phyloP scores from a whole-genome alignment of 345 rosid species.

The Ricinus communis region DNA sequence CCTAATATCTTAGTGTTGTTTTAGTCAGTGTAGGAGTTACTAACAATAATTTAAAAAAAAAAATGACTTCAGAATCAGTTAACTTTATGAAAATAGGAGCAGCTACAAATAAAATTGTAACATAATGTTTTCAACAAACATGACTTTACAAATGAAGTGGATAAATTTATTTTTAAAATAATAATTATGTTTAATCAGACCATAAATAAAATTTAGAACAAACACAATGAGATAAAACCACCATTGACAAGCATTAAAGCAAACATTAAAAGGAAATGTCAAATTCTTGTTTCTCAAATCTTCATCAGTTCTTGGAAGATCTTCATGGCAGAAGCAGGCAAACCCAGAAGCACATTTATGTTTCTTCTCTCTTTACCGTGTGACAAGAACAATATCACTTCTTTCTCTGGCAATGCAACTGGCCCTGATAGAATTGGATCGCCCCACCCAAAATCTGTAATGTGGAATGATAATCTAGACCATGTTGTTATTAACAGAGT shows the following conservation, averaged over 20 bases:
- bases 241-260: not conserved
- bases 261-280: not conserved
- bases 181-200: no score
- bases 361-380: slow-evolving; percentile 79
- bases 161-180: not conserved
- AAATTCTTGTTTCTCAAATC: slow-evolving; percentile 26
- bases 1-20: no score
- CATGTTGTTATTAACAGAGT: slow-evolving; percentile 87
- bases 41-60: no score
- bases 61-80: not conserved
- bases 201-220: no score
- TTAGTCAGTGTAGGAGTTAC: no score
- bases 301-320: slow-evolving; percentile 56
- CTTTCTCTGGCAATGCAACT: slow-evolving; percentile 88
- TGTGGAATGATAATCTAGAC: slow-evolving; percentile 78
- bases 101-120: not conserved
- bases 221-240: no score
- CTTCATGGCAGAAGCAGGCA: slow-evolving; percentile 80
- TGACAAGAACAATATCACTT: slow-evolving; percentile 75
- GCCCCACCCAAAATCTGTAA: slow-evolving; percentile 93
- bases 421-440: slow-evolving; percentile 81
- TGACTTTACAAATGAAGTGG: not conserved
- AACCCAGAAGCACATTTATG: slow-evolving; percentile 82
- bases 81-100: no score
- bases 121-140: not conserved